phyloP scores from a whole-genome alignment of 495 filamentous ascomycete genomes.

The Pyrenula massariospora region DNA sequence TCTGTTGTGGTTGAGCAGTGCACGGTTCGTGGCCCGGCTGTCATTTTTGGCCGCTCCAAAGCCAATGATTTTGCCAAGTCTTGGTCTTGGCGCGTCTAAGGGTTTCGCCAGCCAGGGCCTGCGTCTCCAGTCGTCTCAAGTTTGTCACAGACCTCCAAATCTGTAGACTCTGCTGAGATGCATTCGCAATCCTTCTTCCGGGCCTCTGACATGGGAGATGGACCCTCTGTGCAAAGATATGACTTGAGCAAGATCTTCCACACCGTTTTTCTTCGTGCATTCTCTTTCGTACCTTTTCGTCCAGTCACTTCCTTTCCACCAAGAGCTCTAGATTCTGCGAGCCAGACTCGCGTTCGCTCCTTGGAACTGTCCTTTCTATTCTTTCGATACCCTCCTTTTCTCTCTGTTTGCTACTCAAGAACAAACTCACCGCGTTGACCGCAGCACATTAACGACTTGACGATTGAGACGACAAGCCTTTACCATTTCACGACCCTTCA shows the following conservation, averaged over 20 bases:
- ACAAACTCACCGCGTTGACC: not conserved
- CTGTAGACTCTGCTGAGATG: not conserved
- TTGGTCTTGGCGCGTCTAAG: not conserved
- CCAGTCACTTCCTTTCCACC: not conserved
- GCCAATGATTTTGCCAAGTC: not conserved
- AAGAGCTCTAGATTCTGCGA: not conserved
- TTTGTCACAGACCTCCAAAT: not conserved
- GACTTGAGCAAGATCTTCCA: not conserved
- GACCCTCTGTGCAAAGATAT: not conserved
- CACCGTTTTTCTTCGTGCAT: not conserved
- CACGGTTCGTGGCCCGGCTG: no score
- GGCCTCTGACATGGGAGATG: not conserved
- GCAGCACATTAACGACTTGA: no score
- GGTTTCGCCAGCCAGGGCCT: not conserved
- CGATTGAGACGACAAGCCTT: no score
- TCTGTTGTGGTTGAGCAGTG: no score
- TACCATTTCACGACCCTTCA: no score
- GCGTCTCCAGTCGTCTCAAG: not conserved
- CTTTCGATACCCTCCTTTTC: not conserved
- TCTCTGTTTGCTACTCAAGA: not conserved
- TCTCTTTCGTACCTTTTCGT: not conserved
- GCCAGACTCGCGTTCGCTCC: not conserved
- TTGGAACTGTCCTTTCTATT: no score
- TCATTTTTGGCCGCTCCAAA: not conserved
- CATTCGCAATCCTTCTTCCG: not conserved